phyloP scores from a whole-genome alignment of 2,329 filamentous ascomycete species.

The Colletotrichum trifolii region DNA sequence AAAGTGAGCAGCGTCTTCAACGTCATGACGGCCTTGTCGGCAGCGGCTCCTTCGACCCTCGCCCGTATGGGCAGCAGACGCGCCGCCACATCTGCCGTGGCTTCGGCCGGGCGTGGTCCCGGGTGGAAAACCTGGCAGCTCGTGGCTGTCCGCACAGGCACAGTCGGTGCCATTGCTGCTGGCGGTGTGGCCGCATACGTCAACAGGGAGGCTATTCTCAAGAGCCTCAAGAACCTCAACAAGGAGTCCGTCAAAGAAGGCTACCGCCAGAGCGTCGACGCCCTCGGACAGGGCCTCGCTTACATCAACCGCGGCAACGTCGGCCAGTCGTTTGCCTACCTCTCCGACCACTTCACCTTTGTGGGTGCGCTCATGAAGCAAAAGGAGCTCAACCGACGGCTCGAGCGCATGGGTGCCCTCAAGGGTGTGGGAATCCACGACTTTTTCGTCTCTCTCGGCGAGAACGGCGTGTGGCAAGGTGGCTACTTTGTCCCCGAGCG shows the following conservation, averaged over 20 bases:
- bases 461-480: slow-evolving; percentile 72
- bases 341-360: slow-evolving; percentile 86
- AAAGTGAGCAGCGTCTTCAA: slow-evolving; percentile 68
- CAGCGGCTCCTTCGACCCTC: slow-evolving; percentile 58
- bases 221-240: slow-evolving; percentile 59
- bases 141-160: slow-evolving; percentile 83
- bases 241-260: slow-evolving; percentile 59
- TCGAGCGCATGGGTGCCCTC: slow-evolving; percentile 70
- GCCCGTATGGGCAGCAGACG: slow-evolving; percentile 51
- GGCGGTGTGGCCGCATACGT: slow-evolving; percentile 85
- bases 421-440: slow-evolving; percentile 77
- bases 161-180: slow-evolving; percentile 82
- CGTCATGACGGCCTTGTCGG: slow-evolving; percentile 65
- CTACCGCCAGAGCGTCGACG: slow-evolving; percentile 60
- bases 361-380: slow-evolving; percentile 82
- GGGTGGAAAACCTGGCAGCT: slow-evolving; percentile 67
- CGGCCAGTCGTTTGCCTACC: slow-evolving; percentile 79
- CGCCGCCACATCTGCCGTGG: slow-evolving; percentile 37
- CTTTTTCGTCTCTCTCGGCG: slow-evolving; percentile 81
- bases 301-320: slow-evolving; percentile 69
- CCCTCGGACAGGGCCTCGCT: slow-evolving; percentile 63
- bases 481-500: slow-evolving; percentile 73
- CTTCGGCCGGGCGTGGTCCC: slow-evolving; percentile 44
- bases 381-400: slow-evolving; percentile 75
- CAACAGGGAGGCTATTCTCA: slow-evolving; percentile 76